Percentiles rank a stretch among this genome's conserved stretches.
Conservation (phyloP, 306 rosid genomes). For the Prunus mira region DNA sequence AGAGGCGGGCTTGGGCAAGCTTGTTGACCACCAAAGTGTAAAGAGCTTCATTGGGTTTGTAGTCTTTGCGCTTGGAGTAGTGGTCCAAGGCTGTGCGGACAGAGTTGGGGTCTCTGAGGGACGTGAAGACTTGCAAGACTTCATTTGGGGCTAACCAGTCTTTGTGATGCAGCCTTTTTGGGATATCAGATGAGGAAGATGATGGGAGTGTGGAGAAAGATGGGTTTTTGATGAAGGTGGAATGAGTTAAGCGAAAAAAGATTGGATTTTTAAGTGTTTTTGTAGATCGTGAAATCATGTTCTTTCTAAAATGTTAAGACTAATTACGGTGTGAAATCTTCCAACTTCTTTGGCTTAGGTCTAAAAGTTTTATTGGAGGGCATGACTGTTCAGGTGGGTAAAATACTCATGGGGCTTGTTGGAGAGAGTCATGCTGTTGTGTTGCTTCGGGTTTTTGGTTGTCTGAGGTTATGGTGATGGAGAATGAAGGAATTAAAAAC, state of each 20-base stretch:
- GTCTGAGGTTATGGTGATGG: not conserved
- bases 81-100: constrained; percentile 50
- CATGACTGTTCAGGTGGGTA: too few relatives aligned
- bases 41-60: constrained; percentile 60
- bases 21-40: constrained; percentile 44
- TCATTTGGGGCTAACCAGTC: constrained; percentile 83
- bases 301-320: not conserved
- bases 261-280: not conserved
- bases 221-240: constrained; percentile 6
- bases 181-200: constrained; percentile 9
- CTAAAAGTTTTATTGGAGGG: not conserved
- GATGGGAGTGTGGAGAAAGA: constrained; percentile 20
- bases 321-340: not conserved
- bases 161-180: constrained; percentile 54
- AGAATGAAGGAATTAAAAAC: not conserved
- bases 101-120: constrained; percentile 50
- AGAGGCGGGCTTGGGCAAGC: constrained; percentile 48
- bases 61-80: constrained; percentile 77
- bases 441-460: not conserved
- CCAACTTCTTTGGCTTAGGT: not conserved
- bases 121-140: constrained; percentile 44
- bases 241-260: not conserved
- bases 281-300: constrained; percentile 3
- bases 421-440: not conserved
- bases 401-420: not conserved